Conservation (phyloP, 176 grass and related monocot genomes). For the Chloris gayana region DNA sequence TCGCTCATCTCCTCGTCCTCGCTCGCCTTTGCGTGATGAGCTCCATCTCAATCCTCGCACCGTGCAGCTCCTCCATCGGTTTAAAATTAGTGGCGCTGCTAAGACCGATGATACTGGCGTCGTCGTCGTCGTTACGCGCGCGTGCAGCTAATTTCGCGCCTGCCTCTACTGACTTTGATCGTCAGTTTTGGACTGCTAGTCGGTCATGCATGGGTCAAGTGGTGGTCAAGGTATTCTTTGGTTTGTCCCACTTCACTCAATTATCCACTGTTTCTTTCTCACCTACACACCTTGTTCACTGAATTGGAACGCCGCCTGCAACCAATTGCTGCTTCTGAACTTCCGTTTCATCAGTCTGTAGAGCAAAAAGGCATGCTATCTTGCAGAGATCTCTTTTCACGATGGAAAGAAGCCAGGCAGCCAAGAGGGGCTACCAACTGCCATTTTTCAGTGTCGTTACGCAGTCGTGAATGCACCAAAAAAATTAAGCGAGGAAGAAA, state of each 20-base stretch:
- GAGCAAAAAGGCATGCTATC: not conserved
- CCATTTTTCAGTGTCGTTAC: not conserved
- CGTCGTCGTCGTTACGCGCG: constrained; percentile 26
- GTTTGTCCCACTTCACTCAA: not conserved
- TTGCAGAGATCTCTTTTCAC: not conserved
- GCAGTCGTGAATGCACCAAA: not conserved
- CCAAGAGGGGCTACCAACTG: not conserved
- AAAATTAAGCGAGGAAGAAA: not conserved
- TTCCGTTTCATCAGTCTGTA: not conserved
- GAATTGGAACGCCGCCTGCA: no score
- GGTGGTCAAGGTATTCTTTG: constrained; percentile 14
- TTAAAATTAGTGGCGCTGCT: not conserved
- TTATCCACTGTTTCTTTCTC: not conserved
- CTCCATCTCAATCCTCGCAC: not conserved
- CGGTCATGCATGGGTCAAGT: not conserved
- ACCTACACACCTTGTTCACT: not conserved
- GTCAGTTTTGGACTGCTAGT: not conserved
- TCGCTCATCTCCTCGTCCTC: constrained; percentile 5
- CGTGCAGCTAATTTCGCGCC: constrained; percentile 41
- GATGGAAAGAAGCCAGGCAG: not conserved
- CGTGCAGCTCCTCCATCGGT: no score
- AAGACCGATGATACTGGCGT: not conserved
- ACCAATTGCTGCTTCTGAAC: not conserved
- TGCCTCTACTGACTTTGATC: constrained; percentile 36
- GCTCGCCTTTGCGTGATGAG: constrained; percentile 31